Conservation (phyloP, 2,329 filamentous ascomycete species). For the Aspergillus uvarum region DNA sequence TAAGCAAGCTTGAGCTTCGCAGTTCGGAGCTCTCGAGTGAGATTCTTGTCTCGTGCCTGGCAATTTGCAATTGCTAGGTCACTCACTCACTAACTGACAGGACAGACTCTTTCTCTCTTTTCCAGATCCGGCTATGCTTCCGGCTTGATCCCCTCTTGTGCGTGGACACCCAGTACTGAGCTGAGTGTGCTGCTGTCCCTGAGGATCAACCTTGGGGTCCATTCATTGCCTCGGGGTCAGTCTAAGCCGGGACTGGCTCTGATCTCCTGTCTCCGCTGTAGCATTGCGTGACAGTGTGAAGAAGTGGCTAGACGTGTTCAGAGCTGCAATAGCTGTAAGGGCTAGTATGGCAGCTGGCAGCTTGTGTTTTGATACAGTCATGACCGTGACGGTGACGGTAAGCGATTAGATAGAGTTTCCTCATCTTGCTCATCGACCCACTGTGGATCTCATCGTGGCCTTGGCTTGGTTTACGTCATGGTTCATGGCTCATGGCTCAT, state of each 20-base stretch:
- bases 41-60: neutral
- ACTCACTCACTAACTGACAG: neutral
- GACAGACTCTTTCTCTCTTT: neutral
- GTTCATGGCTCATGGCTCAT: too few relatives aligned
- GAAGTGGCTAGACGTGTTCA: neutral
- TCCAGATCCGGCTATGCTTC: neutral
- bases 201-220: neutral
- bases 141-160: neutral
- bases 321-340: neutral
- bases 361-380: neutral
- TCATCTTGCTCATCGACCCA: neutral
- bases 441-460: neutral
- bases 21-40: neutral
- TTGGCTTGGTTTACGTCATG: neutral
- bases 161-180: too few relatives aligned
- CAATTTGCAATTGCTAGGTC: neutral
- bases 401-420: neutral
- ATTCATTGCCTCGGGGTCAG: neutral
- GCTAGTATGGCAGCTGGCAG: neutral
- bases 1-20: neutral
- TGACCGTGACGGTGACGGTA: neutral
- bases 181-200: neutral
- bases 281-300: neutral
- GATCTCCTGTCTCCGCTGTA: neutral
- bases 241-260: neutral